A percentile compares a stretch with the other conserved stretches of the same genome.
Evolutionary conservation across 257 asterid species (phyloP).

Genomic region (Capsicum pubescens): DNA sequence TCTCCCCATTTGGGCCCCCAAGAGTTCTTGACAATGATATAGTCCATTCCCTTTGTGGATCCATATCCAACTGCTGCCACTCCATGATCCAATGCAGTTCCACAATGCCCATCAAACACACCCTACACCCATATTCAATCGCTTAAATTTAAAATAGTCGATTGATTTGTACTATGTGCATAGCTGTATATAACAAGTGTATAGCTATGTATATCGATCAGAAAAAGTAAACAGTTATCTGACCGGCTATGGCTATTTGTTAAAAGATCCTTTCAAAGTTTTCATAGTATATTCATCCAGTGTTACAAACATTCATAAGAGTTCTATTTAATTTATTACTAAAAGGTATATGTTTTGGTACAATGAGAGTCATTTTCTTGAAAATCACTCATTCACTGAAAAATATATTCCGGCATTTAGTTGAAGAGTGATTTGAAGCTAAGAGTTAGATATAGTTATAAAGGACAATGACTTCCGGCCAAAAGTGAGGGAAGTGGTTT

Average conservation of each 20-base stretch:
- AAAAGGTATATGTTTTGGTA: not conserved
- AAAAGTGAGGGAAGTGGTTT: not conserved
- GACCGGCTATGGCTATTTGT: not conserved
- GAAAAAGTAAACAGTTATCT: not conserved
- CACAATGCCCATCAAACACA: constrained; percentile 71
- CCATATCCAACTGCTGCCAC: constrained; percentile 66
- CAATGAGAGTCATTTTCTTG: not conserved
- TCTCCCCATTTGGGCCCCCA: constrained; percentile 81
- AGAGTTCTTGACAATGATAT: constrained; percentile 63
- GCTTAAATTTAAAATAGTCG: no score
- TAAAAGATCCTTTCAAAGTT: not conserved
- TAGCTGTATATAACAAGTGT: no score
- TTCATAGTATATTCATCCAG: not conserved
- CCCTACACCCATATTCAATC: constrained; percentile 44
- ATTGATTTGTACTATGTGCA: no score
- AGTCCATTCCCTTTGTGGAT: constrained; percentile 49
- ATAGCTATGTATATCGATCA: not conserved
- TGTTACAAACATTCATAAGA: not conserved
- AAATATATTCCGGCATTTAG: not conserved
- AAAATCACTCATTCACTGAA: not conserved
- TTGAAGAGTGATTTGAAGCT: not conserved
- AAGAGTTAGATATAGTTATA: not conserved
- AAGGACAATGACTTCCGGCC: not conserved
- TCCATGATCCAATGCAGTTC: constrained; percentile 59
- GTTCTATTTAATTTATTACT: not conserved